Percentiles rank a stretch among this genome's conserved stretches.
Evolutionary conservation across 2,329 filamentous ascomycete genomes (phyloP).

Genomic region (Cladobotryum protrusum): DNA sequence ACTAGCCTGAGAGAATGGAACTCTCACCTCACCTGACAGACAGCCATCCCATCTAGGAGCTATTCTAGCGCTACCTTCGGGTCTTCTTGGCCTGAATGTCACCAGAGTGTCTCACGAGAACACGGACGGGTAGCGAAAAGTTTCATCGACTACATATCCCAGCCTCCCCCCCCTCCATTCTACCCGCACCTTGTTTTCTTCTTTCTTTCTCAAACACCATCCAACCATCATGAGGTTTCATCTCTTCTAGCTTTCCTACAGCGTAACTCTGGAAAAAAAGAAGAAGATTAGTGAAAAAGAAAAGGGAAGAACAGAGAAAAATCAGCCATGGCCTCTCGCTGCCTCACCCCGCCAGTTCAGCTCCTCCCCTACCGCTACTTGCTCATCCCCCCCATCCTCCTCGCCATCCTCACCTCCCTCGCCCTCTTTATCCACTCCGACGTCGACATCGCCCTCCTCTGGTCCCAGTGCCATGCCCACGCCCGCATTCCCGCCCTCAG

Average conservation of each 20-base stretch:
- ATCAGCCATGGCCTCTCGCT: not conserved
- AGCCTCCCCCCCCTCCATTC: not conserved
- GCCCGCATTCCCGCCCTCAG: conserved; percentile 39
- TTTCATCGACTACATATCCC: too few species aligned
- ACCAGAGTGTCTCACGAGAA: not conserved
- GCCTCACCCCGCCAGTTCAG: conserved; percentile 39
- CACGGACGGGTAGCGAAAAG: not conserved
- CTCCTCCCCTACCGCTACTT: conserved; percentile 47
- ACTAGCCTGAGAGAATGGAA: too few species aligned
- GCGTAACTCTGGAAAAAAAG: not conserved
- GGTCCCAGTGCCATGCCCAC: conserved; percentile 47
- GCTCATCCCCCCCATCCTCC: conserved; percentile 41
- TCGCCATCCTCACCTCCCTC: conserved; percentile 36
- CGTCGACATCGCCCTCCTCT: conserved; percentile 46
- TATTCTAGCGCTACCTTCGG: too few species aligned
- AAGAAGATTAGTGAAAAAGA: not conserved
- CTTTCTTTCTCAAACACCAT: not conserved
- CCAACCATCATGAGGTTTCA: not conserved
- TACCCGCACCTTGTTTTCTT: too few species aligned
- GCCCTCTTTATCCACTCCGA: conserved; percentile 41
- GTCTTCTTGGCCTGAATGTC: not conserved
- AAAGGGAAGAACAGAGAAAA: not conserved
- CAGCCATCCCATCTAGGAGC: too few species aligned
- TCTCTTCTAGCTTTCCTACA: not conserved
- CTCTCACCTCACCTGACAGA: too few species aligned